Base-by-base conservation (phyloP, 345 rosid species). In the Citrus glauca region DNA sequence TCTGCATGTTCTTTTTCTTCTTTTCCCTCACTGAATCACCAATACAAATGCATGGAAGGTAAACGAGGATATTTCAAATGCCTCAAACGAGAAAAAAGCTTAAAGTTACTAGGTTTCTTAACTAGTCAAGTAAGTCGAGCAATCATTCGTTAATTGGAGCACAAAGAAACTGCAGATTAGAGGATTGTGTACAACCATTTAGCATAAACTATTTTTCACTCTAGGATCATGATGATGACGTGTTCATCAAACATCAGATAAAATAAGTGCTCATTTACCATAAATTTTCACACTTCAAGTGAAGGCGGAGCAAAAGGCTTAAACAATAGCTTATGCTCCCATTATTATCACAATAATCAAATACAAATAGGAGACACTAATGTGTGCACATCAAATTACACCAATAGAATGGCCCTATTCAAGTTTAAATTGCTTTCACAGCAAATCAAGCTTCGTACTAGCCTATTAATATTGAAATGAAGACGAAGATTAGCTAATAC, bases 401-500 rank as follows among this genome's bases (percentile, higher is more conserved):
- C 20, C 45, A 42, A 9, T 67, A 63, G 35, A 27, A 3, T 28
- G 4, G n/a, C 37, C 56, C 38, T 16, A 37, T 61, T 73, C 38
- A 48, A 64, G 35, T 45, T 64, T 40, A 64, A 45, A 65, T 64
- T 64, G 62, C 45, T 40, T 30, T 42, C 13, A 30, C 22, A 10
- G 57, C 61, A 63, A 63, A 27, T 30, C 45, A 20, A 33, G 2
- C 6, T 63, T n/a, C 7, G 19, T 25, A 59, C 53, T 22, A 19
- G 45, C 74, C 57, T 28, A 73, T 38, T 38, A 72, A 32, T 20
- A 71, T 53, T n/a, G 14, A 71, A 72, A 56, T 56, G 48, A 55
- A 11, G 57, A 24, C 5, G 24, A 25, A 60, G 16, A 40, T 59
- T 30, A 74, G 74, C 14, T 27, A 9, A 78, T 83, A 91, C 99